A percentile compares a stretch with the other conserved stretches of the same genome.
Evolutionary conservation across 2,329 filamentous ascomycete genomes (phyloP).

Genomic region (Ceratocystis colombiana): DNA sequence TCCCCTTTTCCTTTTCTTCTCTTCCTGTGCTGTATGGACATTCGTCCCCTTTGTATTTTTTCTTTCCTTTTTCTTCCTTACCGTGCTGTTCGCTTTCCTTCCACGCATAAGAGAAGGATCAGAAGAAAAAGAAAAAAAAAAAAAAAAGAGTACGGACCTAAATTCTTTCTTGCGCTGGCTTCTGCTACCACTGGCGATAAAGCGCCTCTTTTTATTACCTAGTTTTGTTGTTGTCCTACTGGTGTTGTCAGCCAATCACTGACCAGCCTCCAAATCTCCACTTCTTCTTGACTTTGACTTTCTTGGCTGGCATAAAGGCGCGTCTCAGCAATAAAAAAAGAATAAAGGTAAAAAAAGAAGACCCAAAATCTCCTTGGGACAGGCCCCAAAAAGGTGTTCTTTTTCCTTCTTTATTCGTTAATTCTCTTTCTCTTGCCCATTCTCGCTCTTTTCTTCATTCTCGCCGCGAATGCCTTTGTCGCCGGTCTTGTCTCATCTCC

Average conservation of each 20-base stretch:
- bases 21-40: not conserved
- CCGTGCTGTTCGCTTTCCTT: not conserved
- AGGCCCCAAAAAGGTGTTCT: not conserved
- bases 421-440: slow-evolving; percentile 8
- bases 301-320: slow-evolving; percentile 15
- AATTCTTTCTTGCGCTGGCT: too few relatives aligned
- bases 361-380: too few relatives aligned
- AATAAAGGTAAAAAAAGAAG: not conserved
- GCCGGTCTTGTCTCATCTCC: not conserved
- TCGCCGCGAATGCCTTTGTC: not conserved
- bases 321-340: slow-evolving; percentile 9
- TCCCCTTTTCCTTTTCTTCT: not conserved
- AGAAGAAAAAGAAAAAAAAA: too few relatives aligned
- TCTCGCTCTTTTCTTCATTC: slow-evolving; percentile 1
- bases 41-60: not conserved
- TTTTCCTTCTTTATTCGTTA: not conserved
- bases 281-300: not conserved
- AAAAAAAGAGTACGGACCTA: too few relatives aligned
- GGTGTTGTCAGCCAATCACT: not conserved
- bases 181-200: too few relatives aligned
- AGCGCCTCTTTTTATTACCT: not conserved
- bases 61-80: not conserved
- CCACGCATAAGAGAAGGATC: too few relatives aligned
- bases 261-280: slow-evolving; percentile 13
- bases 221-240: not conserved